Conservation (phyloP, 768 basidiomycete species). For the Tephrocybe sp. region DNA sequence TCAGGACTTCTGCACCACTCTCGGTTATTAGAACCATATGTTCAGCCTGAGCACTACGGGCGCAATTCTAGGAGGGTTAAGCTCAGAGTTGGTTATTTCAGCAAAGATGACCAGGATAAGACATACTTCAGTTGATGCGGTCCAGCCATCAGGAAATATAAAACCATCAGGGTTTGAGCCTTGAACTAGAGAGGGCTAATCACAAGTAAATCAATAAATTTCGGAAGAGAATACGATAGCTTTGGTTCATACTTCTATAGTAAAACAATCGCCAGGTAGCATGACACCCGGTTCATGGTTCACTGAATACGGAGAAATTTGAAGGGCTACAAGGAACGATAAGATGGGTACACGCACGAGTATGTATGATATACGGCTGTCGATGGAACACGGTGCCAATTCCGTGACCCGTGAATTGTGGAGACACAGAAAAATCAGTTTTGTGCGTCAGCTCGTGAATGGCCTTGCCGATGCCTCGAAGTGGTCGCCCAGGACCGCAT, state of each 20-base stretch:
- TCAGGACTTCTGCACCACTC: slow-evolving; percentile 74
- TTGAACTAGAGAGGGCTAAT: slow-evolving; percentile 74
- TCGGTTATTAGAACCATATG: slow-evolving; percentile 87
- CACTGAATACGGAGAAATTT: slow-evolving; percentile 36
- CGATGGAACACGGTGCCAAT: slow-evolving; percentile 82
- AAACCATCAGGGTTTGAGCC: slow-evolving; percentile 64
- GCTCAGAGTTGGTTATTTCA: not conserved
- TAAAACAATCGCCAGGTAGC: slow-evolving; percentile 86
- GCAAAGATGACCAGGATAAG: not conserved
- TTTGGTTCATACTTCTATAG: slow-evolving; percentile 71
- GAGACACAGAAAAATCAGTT: slow-evolving; percentile 57
- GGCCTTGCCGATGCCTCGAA: slow-evolving; percentile 66
- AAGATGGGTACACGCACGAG: slow-evolving; percentile 41
- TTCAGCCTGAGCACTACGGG: slow-evolving; percentile 81
- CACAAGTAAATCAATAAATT: not conserved
- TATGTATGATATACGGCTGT: slow-evolving; percentile 81
- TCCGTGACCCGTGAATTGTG: slow-evolving; percentile 81
- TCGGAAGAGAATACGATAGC: not conserved
- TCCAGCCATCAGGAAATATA: slow-evolving; percentile 93
- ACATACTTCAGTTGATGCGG: slow-evolving; percentile 77
- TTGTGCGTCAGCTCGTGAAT: slow-evolving; percentile 53
- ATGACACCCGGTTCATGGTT: slow-evolving; percentile 83
- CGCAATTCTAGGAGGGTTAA: slow-evolving; percentile 56
- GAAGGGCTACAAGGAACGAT: not conserved
- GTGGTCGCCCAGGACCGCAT: slow-evolving; percentile 72